phyloP scores from a whole-genome alignment of 805 yeast genomes.

The Metschnikowia borealis region DNA sequence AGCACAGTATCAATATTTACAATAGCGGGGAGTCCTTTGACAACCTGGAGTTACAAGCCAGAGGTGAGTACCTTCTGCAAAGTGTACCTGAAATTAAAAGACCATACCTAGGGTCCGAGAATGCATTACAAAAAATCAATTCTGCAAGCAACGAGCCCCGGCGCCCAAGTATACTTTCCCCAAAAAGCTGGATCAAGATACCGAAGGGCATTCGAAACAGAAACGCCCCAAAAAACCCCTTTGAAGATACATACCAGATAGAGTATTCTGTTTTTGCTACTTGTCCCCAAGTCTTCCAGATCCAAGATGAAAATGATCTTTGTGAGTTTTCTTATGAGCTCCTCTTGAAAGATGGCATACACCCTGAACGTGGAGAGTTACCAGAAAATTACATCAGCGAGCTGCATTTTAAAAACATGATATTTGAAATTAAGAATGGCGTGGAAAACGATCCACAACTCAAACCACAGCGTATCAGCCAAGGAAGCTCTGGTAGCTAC shows the following conservation, averaged over 20 bases:
- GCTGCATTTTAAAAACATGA: slow-evolving; percentile 34
- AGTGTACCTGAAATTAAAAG: background rate
- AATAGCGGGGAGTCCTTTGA: background rate
- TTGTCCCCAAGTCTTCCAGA: slow-evolving; percentile 12
- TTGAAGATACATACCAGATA: slow-evolving; percentile 35
- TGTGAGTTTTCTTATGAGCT: slow-evolving; percentile 12
- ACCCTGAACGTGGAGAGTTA: slow-evolving; percentile 9
- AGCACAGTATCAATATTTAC: background rate
- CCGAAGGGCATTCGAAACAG: background rate
- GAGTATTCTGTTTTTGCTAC: slow-evolving; percentile 55
- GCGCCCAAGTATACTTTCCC: slow-evolving; percentile 19
- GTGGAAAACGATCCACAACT: slow-evolving; percentile 38
- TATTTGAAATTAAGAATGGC: slow-evolving; percentile 42
- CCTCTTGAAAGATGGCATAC: slow-evolving; percentile 12
- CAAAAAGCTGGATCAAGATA: slow-evolving; percentile 25
- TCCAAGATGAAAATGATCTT: slow-evolving; percentile 19
- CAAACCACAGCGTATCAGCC: slow-evolving; percentile 50
- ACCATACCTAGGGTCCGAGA: background rate
- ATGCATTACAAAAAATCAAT: background rate
- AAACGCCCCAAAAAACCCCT: slow-evolving; percentile 12
- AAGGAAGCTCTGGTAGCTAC: slow-evolving; percentile 71
- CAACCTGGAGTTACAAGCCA: background rate
- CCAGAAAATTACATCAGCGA: slow-evolving; percentile 23
- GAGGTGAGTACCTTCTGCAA: background rate
- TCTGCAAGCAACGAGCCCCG: background rate